Percentiles rank a stretch among this genome's conserved stretches.
phyloP scores from a whole-genome alignment of 352 stramenopile genomes.

The Aphanomyces cochlioides region DNA sequence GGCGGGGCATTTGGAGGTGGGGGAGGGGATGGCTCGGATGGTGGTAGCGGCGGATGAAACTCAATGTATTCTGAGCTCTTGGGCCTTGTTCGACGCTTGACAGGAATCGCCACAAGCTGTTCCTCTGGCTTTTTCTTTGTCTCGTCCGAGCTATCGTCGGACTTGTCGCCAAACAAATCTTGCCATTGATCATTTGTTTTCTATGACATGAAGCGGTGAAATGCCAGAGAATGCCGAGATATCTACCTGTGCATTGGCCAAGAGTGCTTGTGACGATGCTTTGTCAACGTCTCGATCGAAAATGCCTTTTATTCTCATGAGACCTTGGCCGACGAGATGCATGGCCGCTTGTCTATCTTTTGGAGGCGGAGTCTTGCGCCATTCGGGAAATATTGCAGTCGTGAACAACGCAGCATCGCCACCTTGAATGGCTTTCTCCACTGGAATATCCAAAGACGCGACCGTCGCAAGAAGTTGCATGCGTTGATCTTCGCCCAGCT shows the following conservation, averaged over 20 bases:
- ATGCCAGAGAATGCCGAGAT: not conserved
- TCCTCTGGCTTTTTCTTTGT: not conserved
- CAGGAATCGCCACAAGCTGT: no score
- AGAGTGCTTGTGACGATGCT: slow-evolving; percentile 22
- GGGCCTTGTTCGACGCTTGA: not conserved
- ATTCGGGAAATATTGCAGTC: slow-evolving; percentile 27
- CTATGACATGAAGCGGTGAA: slow-evolving; percentile 6
- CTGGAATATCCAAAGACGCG: slow-evolving; percentile 29
- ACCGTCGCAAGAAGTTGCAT: slow-evolving; percentile 62
- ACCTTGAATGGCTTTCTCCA: slow-evolving; percentile 6
- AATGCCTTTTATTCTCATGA: slow-evolving; percentile 26
- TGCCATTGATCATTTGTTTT: slow-evolving; percentile 26
- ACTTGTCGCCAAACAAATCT: slow-evolving; percentile 22
- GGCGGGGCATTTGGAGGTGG: not conserved
- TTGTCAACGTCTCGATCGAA: slow-evolving; percentile 23
- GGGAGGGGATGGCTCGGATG: not conserved
- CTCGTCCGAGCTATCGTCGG: not conserved
- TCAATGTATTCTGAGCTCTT: not conserved
- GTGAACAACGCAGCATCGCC: slow-evolving; percentile 25
- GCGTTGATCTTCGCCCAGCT: slow-evolving; percentile 73
- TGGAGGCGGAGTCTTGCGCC: slow-evolving; percentile 18
- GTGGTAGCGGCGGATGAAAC: not conserved
- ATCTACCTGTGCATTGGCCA: slow-evolving; percentile 19
- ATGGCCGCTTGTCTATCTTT: not conserved
- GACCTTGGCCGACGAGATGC: slow-evolving; percentile 16